phyloP scores from a whole-genome alignment of 495 filamentous ascomycete species.

The Talaromyces adpressus region DNA sequence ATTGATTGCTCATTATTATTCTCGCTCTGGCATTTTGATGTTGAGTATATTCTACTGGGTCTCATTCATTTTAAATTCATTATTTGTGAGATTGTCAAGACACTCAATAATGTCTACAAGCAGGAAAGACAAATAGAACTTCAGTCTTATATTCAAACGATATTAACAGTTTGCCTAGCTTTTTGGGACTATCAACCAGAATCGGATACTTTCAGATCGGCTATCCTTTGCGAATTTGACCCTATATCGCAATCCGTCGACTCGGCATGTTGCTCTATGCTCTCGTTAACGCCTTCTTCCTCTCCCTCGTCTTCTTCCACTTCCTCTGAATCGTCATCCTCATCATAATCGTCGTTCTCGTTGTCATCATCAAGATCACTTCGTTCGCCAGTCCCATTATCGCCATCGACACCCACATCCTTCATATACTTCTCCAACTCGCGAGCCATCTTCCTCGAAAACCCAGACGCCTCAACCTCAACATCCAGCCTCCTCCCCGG shows the following conservation, averaged over 20 bases:
- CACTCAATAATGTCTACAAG: neutral
- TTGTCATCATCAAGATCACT: slow-evolving; percentile 27
- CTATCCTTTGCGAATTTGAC: slow-evolving; percentile 20
- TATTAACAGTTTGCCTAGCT: neutral
- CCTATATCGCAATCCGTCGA: slow-evolving; percentile 26
- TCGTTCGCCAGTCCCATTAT: slow-evolving; percentile 30
- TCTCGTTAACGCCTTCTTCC: slow-evolving; percentile 16
- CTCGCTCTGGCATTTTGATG: too few species aligned
- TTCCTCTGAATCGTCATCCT: slow-evolving; percentile 22
- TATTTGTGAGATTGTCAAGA: too few species aligned
- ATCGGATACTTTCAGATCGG: slow-evolving; percentile 29
- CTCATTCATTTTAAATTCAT: too few species aligned
- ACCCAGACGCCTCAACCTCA: slow-evolving; percentile 86
- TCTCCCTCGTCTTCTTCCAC: slow-evolving; percentile 15
- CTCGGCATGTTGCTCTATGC: slow-evolving; percentile 7
- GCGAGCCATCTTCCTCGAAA: slow-evolving; percentile 91
- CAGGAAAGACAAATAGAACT: neutral
- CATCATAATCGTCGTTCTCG: slow-evolving; percentile 27
- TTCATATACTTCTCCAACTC: slow-evolving; percentile 87
- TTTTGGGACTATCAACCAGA: slow-evolving; percentile 1
- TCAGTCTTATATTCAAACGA: neutral
- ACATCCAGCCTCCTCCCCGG: slow-evolving; percentile 69
- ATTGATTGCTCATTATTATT: too few species aligned
- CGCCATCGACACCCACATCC: slow-evolving; percentile 55
- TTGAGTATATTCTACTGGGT: too few species aligned